These are phyloP conservation scores for Thoreauomyces humboldtii DNA, from an alignment of 192 early-diverging fungal species.

Conservation along the genomic window DNA sequence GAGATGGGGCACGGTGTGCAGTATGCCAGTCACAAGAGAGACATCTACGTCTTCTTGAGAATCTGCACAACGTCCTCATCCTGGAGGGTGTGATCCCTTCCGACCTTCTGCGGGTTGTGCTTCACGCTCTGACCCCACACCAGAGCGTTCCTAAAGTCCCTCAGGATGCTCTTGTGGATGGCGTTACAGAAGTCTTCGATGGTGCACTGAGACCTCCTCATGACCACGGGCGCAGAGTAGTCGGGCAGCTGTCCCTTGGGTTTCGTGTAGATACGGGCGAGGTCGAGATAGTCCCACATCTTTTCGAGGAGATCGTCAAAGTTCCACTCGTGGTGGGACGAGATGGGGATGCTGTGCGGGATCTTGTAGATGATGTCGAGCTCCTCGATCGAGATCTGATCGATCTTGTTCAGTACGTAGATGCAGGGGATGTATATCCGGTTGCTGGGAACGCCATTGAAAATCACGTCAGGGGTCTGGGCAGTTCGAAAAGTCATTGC, in stretches of 20 bases:
- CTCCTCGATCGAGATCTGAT: conserved; percentile 94
- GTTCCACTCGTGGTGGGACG: conserved; percentile 75
- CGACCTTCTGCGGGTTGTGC: conserved; percentile 97
- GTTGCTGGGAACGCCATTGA: conserved; percentile 33
- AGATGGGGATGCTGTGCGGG: conserved; percentile 82
- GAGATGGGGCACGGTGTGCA: neutral
- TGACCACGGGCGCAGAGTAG: conserved; percentile 89
- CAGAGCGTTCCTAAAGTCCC: conserved; percentile 88
- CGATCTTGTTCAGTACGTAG: conserved; percentile 99
- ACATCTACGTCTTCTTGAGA: conserved; percentile 33
- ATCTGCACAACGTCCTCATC: conserved; percentile 97
- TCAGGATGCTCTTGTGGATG: conserved; percentile 91
- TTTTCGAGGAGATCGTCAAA: conserved; percentile 93
- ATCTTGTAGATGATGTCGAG: conserved; percentile 96
- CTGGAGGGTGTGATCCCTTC: conserved; percentile 81
- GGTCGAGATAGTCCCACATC: conserved; percentile 56
- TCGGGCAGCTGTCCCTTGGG: conserved; percentile 96
- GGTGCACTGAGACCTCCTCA: conserved; percentile 63
- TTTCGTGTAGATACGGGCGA: conserved; percentile 76
- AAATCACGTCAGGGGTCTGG: neutral
- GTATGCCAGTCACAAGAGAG: neutral
- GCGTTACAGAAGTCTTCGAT: conserved; percentile 94
- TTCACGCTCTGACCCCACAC: conserved; percentile 97
- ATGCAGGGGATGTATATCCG: conserved; percentile 94
- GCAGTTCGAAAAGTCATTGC: neutral